Percentiles rank a stretch among this genome's conserved stretches.
Evolutionary conservation across 768 basidiomycete genomes (phyloP).

Genomic region (Saitozyma sp.): DNA sequence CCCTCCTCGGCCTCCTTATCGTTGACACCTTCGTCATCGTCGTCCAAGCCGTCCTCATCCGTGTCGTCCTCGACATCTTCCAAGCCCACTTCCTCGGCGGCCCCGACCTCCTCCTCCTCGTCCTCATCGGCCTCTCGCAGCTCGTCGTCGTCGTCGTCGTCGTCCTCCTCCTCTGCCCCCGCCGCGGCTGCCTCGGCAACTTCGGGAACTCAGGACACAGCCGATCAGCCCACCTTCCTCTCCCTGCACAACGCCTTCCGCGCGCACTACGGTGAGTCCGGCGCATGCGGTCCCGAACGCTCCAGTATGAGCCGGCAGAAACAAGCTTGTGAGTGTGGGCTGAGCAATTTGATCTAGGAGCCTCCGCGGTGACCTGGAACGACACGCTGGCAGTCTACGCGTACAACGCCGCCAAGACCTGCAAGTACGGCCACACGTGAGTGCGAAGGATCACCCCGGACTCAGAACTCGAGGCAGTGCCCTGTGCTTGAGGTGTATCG

Average conservation of each 20-base stretch:
- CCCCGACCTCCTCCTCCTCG: not conserved
- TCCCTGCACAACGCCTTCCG: conserved; percentile 38
- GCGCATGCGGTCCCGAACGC: too few relatives aligned
- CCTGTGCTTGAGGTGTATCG: not conserved
- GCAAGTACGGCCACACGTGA: conserved; percentile 63
- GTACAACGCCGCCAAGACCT: conserved; percentile 68
- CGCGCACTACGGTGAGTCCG: conserved; percentile 28
- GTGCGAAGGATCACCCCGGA: not conserved
- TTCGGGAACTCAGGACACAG: conserved; percentile 1
- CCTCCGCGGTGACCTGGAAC: conserved; percentile 66
- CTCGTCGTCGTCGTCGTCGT: not conserved
- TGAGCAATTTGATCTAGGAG: conserved; percentile 54
- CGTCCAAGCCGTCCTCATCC: not conserved
- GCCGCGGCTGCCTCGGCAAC: not conserved
- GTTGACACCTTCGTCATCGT: too few relatives aligned
- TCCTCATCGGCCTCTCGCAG: conserved; percentile 1
- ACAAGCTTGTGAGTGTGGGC: not conserved
- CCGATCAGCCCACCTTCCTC: conserved; percentile 18
- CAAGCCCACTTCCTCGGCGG: not conserved
- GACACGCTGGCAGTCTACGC: conserved; percentile 64
- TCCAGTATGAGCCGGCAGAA: not conserved
- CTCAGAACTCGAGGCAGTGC: not conserved
- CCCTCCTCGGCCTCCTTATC: too few relatives aligned
- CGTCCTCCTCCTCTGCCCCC: conserved; percentile 3
- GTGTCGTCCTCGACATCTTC: not conserved